Evolutionary conservation across 2,329 filamentous ascomycete species (phyloP), one percentile per base, ranked within the genome.

Genomic region (Colletotrichum musicola): DNA sequence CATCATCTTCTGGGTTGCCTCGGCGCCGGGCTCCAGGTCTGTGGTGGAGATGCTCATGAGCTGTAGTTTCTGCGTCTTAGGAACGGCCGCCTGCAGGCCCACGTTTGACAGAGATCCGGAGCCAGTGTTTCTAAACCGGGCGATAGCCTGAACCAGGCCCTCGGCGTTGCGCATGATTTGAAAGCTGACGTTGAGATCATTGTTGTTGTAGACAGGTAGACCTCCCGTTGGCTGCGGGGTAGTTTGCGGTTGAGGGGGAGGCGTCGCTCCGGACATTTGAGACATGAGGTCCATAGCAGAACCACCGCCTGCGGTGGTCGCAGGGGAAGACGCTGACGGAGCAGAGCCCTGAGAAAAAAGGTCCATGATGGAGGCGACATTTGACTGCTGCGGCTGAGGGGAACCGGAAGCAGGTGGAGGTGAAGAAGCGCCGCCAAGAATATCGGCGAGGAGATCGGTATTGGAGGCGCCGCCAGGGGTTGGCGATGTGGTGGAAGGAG

Each of bases 11-110:
- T 98, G 96, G 69, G 92, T 94, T 16, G 94, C 95, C 77, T 97
- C 94, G 49, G 91, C 89, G 14, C 93, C 93, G 6, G 90, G 89
- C 13, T 85, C 89, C 50, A 99, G 78, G 38, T 97, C 93, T 4
- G 90, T 83, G 72, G 89, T 93, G 73, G 93, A 97, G 73, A 99
- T 97, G 67, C 92, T 93, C 78, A 97, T 92, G 72, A 99, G 83
- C 78, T 98, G 94, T 75, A 99, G 82, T 79, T 96, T 97, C 81
- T 99, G 96, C 51, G 93, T 94, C 82, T 98, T 99, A 9, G 96
- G 96, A 62, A 99, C 96, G 1, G 96, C 96, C 50, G 95, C 96
- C 79, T 99, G 96, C 72, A 99, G 80, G 27, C 93, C 93, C 35
- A 98, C 93, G 53, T 88, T 89, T 16, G 90, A 90, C 56, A 98